phyloP scores from a whole-genome alignment of 2,329 filamentous ascomycete species.

The Penicillium vulpinum region DNA sequence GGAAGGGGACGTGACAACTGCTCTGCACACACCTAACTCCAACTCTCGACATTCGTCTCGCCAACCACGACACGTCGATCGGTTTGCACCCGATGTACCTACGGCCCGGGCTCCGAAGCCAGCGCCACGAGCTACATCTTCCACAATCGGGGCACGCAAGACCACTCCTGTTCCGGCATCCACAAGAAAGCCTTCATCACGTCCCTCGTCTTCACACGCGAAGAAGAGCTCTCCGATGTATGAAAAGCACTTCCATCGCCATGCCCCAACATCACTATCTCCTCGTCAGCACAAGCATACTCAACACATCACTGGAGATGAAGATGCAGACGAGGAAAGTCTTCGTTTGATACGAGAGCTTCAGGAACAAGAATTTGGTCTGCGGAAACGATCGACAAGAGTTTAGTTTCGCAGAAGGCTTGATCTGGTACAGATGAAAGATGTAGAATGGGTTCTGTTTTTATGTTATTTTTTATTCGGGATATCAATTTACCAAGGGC shows the following conservation, averaged over 20 bases:
- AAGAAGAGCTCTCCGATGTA: slow-evolving; percentile 40
- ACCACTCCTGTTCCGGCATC: slow-evolving; percentile 31
- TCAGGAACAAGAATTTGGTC: slow-evolving; percentile 48
- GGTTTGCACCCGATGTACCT: slow-evolving; percentile 39
- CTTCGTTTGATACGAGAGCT: slow-evolving; percentile 47
- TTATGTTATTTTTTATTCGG: slow-evolving; percentile 14
- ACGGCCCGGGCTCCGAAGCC: slow-evolving; percentile 27
- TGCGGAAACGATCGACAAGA: slow-evolving; percentile 37
- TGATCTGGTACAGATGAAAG: slow-evolving; percentile 1
- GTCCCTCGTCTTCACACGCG: slow-evolving; percentile 40
- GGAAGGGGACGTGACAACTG: slow-evolving; percentile 30
- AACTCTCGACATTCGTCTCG: slow-evolving; percentile 48
- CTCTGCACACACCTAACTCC: slow-evolving; percentile 40
- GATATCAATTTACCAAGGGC: slow-evolving; percentile 21
- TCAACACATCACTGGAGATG: slow-evolving; percentile 32
- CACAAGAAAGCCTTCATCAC: slow-evolving; percentile 36
- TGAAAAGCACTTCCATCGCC: slow-evolving; percentile 40
- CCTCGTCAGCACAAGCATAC: slow-evolving; percentile 30
- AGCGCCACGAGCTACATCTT: slow-evolving; percentile 22
- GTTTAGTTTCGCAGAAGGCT: slow-evolving; percentile 8
- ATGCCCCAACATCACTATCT: slow-evolving; percentile 26
- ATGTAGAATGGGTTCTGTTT: slow-evolving; percentile 10
- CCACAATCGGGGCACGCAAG: slow-evolving; percentile 19
- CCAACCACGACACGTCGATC: slow-evolving; percentile 44
- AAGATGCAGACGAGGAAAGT: slow-evolving; percentile 44